Evolutionary conservation across 2,329 filamentous ascomycete species (phyloP).

Genomic region (Diaporthe vexans): DNA sequence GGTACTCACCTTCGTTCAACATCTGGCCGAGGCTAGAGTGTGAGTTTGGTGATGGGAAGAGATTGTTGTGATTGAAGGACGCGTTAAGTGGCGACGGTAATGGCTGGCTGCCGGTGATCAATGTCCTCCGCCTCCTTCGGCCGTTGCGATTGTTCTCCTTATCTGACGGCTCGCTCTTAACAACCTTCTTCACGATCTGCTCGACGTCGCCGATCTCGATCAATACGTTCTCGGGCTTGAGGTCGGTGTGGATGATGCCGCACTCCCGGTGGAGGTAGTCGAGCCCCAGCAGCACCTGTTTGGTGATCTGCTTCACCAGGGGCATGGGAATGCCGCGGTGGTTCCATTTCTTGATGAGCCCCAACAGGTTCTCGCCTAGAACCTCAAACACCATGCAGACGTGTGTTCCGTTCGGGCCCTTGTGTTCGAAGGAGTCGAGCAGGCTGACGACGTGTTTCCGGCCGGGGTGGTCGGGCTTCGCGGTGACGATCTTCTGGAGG

Average conservation of each 20-base stretch:
- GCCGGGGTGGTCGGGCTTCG: slow-evolving; percentile 94
- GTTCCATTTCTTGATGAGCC: slow-evolving; percentile 98
- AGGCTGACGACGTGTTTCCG: slow-evolving; percentile 96
- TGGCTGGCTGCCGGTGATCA: slow-evolving; percentile 97
- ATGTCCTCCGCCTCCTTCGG: slow-evolving; percentile 86
- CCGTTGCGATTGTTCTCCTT: slow-evolving; percentile 96
- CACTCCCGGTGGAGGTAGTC: slow-evolving; percentile 98
- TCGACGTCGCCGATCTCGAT: slow-evolving; percentile 99
- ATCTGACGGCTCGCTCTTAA: slow-evolving; percentile 81
- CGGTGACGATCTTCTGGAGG: slow-evolving; percentile 95
- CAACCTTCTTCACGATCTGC: slow-evolving; percentile 96
- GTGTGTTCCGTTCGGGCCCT: slow-evolving; percentile 94
- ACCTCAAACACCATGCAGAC: slow-evolving; percentile 99
- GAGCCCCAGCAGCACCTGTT: slow-evolving; percentile 94
- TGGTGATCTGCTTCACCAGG: slow-evolving; percentile 98
- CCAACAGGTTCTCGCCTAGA: slow-evolving; percentile 92
- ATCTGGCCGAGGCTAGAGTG: slow-evolving; percentile 87
- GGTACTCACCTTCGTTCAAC: slow-evolving; percentile 79
- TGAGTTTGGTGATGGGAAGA: slow-evolving; percentile 74
- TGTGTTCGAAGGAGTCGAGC: slow-evolving; percentile 97
- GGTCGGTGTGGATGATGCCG: slow-evolving; percentile 97
- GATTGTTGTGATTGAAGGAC: slow-evolving; percentile 85
- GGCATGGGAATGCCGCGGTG: slow-evolving; percentile 97
- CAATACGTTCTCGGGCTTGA: slow-evolving; percentile 97
- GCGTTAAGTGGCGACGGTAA: slow-evolving; percentile 95